phyloP scores from a whole-genome alignment of 306 rosid genomes.

The Luffa acutangula region DNA sequence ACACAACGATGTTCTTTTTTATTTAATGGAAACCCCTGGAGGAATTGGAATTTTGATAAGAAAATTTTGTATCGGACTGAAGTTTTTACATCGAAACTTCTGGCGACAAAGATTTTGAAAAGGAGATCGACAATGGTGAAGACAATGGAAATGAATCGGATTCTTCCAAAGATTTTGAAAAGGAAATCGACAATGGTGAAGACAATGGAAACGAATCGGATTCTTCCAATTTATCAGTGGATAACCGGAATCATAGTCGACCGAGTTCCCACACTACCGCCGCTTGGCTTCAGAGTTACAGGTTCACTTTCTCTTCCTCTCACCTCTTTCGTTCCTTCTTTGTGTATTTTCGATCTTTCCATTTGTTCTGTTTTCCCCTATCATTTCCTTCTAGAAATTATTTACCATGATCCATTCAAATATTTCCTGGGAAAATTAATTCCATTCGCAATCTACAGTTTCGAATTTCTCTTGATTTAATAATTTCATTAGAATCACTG shows the following conservation, averaged over 20 bases:
- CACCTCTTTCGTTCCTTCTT: neutral
- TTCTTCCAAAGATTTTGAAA: too few species aligned
- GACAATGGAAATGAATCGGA: slow-evolving; percentile 72
- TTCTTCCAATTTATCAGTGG: slow-evolving; percentile 48
- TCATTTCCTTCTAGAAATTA: too few species aligned
- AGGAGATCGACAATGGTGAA: slow-evolving; percentile 36
- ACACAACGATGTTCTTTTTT: too few species aligned
- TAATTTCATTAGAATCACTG: neutral
- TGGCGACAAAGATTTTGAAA: slow-evolving; percentile 56
- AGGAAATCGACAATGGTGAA: too few species aligned
- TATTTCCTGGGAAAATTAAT: neutral
- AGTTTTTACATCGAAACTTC: slow-evolving; percentile 75
- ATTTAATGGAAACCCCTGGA: too few species aligned
- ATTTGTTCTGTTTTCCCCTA: neutral
- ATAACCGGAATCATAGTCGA: slow-evolving; percentile 39
- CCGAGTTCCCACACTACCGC: slow-evolving; percentile 57
- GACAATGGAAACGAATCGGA: too few species aligned
- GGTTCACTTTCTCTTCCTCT: slow-evolving; percentile 28
- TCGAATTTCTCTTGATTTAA: neutral
- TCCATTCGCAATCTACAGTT: slow-evolving; percentile 4
- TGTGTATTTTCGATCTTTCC: neutral
- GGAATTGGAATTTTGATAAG: neutral
- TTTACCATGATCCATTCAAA: neutral
- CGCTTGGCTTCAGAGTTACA: slow-evolving; percentile 97
- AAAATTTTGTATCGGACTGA: slow-evolving; percentile 63